These are phyloP conservation scores for Termitomyces sp. DNA, from an alignment of 768 basidiomycete genomes.

Conservation along the genomic window DNA sequence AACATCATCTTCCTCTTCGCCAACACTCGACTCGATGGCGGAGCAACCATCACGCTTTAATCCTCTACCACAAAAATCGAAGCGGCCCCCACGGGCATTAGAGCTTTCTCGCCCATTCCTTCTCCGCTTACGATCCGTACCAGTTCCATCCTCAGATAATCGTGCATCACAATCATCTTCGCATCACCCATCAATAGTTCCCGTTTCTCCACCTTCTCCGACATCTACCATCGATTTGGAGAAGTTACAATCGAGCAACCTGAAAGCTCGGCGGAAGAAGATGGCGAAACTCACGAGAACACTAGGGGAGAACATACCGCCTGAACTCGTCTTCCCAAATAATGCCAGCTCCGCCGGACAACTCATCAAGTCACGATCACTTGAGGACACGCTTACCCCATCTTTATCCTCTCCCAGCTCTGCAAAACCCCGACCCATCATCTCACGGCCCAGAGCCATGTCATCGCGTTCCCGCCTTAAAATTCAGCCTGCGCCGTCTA, in stretches of 20 bases:
- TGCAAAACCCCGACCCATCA: background rate
- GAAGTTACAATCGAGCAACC: conserved; percentile 20
- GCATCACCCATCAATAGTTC: conserved; percentile 12
- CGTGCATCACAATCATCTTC: conserved; percentile 11
- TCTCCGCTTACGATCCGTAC: conserved; percentile 16
- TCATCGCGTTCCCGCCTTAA: background rate
- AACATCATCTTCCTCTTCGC: conserved; percentile 16
- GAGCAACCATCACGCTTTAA: background rate
- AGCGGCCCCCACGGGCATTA: conserved; percentile 8
- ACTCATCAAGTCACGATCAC: background rate
- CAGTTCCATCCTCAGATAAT: conserved; percentile 11
- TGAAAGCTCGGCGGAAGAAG: conserved; percentile 32
- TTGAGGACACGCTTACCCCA: background rate
- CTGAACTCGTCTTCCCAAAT: conserved; percentile 39
- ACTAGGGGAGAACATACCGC: conserved; percentile 48
- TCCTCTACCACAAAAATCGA: conserved; percentile 2
- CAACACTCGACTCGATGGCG: conserved; percentile 3
- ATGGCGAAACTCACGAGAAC: conserved; percentile 50
- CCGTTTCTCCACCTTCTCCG: conserved; percentile 20
- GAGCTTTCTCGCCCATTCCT: conserved; percentile 17
- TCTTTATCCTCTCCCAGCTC: background rate
- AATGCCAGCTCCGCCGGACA: background rate
- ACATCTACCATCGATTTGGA: conserved; percentile 18
- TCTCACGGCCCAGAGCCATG: conserved; percentile 9
- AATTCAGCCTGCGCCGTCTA: background rate